Evolutionary conservation across 2,329 filamentous ascomycete species (phyloP), one percentile per base, ranked within the genome.

Genomic region (Pleoardoris graminearum): DNA sequence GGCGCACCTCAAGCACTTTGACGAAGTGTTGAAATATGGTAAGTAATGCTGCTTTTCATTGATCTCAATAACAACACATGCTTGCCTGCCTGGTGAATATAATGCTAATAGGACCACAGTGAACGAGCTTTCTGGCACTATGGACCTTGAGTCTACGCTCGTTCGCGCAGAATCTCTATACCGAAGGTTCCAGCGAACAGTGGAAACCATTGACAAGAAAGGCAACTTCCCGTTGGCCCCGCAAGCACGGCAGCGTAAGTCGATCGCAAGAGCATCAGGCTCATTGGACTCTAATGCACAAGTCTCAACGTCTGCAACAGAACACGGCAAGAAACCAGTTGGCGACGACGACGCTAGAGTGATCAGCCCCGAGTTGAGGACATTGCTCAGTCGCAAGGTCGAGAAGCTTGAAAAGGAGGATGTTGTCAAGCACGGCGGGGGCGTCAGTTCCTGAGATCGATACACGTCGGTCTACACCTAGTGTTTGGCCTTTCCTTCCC

Each of bases 1-100:
- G 87, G 85, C 88, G 50, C 94, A 99, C 74, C 78, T 99, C 22
- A 84, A 91, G 69, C 90, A 93, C 63, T 99, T 99, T 75, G 94
- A 99, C 60, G 95, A 99, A 74, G 91, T 99, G 27, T 78, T 99
- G 23, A 99, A 99, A 79, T 99, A 97, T 69, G 82, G 90, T 93
- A 82, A 51, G 87, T 78, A 23, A 10, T 16, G 3, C 17, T 16
- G 5, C 33, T 36, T n/a, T n/a, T 36, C 5, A 36, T 10, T 27
- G 25, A 30, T 17, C 25, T 27, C 14, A n/a, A 14, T n/a, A n/a
- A n/a, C n/a, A n/a, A n/a, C n/a, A 0, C 10, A 35, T 35, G 32
- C 32, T 35, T 35, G 16, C 7, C 21, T 45, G 48, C 4, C n/a
- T n/a, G n/a, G n/a, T n/a, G n/a, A n/a, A 33, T 33, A 33, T 7